phyloP scores from a whole-genome alignment of 2,329 filamentous ascomycete species.

The Trichoderma hamatum region DNA sequence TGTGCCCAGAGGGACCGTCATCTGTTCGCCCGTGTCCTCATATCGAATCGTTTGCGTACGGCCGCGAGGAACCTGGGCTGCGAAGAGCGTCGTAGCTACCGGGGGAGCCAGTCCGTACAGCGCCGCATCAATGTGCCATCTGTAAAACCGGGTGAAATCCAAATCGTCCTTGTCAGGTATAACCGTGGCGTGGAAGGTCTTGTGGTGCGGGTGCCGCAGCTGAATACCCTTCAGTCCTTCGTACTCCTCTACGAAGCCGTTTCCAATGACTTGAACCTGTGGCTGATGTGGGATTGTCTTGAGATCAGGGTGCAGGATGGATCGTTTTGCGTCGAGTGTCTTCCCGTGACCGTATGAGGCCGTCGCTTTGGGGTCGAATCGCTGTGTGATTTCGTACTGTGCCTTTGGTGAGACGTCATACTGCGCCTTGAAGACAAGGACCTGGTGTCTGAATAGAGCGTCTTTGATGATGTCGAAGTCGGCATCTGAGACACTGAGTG shows the following conservation, averaged over 20 bases:
- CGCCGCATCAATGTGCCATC: constrained; percentile 81
- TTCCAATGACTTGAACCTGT: constrained; percentile 75
- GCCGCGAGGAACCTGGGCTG: constrained; percentile 71
- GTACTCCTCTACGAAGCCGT: constrained; percentile 69
- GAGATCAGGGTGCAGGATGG: constrained; percentile 75
- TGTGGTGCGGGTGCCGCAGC: constrained; percentile 75
- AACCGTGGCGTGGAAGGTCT: constrained; percentile 69
- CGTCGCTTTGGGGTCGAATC: constrained; percentile 68
- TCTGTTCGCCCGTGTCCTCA: constrained; percentile 68
- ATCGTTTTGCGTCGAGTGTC: constrained; percentile 65
- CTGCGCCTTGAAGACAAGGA: constrained; percentile 73
- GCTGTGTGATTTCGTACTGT: constrained; percentile 73
- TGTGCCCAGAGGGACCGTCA: constrained; percentile 72
- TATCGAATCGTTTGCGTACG: constrained; percentile 70
- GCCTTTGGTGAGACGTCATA: constrained; percentile 65
- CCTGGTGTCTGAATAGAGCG: constrained; percentile 68
- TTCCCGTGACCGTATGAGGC: constrained; percentile 75
- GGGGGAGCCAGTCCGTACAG: constrained; percentile 76
- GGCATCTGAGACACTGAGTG: constrained; percentile 50
- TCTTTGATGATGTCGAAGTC: constrained; percentile 66
- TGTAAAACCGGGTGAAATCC: constrained; percentile 63
- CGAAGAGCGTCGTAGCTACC: constrained; percentile 71
- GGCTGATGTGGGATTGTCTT: constrained; percentile 81
- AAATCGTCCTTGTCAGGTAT: constrained; percentile 60
- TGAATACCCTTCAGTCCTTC: constrained; percentile 70